phyloP scores from a whole-genome alignment of 352 stramenopile genomes.

The Globisporangium recalcitrans region DNA sequence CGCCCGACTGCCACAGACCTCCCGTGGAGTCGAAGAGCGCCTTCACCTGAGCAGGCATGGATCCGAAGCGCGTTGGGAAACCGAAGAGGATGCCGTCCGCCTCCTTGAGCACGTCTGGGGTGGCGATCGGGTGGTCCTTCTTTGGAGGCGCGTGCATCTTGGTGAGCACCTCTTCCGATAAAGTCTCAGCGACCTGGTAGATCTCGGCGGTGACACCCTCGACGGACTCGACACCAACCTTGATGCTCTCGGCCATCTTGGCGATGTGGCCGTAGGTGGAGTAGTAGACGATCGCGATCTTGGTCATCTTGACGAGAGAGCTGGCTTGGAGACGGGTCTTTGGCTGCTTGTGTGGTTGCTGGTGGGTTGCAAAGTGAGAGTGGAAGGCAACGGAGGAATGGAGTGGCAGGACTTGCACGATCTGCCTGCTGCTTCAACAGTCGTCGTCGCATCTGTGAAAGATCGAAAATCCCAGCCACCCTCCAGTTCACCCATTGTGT shows the following conservation, averaged over 20 bases:
- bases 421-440: no score
- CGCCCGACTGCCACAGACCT: slow-evolving; percentile 78
- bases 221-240: slow-evolving; percentile 49
- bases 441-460: neutral
- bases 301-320: slow-evolving; percentile 23
- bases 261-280: slow-evolving; percentile 80
- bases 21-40: slow-evolving; percentile 85
- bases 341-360: neutral
- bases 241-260: slow-evolving; percentile 58
- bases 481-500: no score
- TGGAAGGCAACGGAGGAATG: neutral
- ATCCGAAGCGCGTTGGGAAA: slow-evolving; percentile 76
- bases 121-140: slow-evolving; percentile 47
- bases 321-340: neutral
- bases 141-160: slow-evolving; percentile 71
- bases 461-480: no score
- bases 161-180: slow-evolving; percentile 61
- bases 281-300: slow-evolving; percentile 78
- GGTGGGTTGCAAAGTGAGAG: neutral
- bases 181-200: slow-evolving; percentile 69
- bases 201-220: slow-evolving; percentile 47
- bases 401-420: no score
- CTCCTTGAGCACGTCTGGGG: slow-evolving; percentile 49
- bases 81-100: slow-evolving; percentile 84
- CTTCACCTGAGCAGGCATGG: slow-evolving; percentile 84